Evolutionary conservation across 352 stramenopile genomes (phyloP), one percentile per base, ranked within the genome.

Genomic region (Phytophthora meadii): DNA sequence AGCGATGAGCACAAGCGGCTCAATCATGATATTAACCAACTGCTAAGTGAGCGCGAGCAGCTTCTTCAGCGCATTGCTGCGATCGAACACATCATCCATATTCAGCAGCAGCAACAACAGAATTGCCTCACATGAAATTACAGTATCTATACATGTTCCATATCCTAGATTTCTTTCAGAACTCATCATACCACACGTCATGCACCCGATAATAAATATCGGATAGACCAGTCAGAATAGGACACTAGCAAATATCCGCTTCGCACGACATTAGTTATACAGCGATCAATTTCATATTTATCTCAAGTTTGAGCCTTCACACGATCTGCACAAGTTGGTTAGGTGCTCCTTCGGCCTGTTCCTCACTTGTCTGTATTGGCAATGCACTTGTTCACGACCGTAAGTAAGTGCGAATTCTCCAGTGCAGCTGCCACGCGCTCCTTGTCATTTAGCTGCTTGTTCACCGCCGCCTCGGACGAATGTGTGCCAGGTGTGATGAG

Each of bases 371-470:
- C 89, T 40, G 90, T 96, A 77, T 97, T 88, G 19, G 76, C 78
- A 62, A 99, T 98, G 70, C 96, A 99, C 70, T 97, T 96, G 84
- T 99, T 98, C 36, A 99, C 97, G 41, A 99, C 96, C 40, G 91
- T 88, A 8, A 98, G 79, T 61, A 99, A 77, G 74, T 99, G 95
- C 25, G 93, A 82, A 69, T 99, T 99, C 75, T 99, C 97, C 22
- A 99, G 82, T 19, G 97, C 97, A 14, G 97, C 97, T 1, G 91
- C 90, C 9, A 99, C 95, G 58, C 97, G 84, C 69, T 99, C 97
- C 70, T 99, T 99, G 74, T 99, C 96, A 57, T 97, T 96, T 24
- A 99, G 84, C 76, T 99, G 97, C 70, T 98, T 99, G 88, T 98
- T 98, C 51, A 99, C 91, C 27, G 93, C 93, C 22, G 94, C 87